These are phyloP conservation scores for Fistulinella prunicolor DNA, from an alignment of 768 basidiomycete genomes.

Conservation along the genomic window DNA sequence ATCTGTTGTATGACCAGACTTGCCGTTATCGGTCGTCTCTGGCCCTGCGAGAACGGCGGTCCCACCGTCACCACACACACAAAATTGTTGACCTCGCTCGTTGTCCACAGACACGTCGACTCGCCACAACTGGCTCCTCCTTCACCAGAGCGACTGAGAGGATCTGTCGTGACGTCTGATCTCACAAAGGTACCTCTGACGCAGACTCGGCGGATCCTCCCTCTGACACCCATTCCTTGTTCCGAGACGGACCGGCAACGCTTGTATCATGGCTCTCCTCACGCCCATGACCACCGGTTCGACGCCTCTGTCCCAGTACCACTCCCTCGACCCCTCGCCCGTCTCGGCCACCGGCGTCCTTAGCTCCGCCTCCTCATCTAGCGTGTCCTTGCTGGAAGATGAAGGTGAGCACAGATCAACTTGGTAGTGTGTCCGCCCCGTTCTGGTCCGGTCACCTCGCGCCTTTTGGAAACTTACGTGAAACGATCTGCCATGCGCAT, in stretches of 20 bases:
- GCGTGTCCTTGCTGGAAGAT: conserved; percentile 53
- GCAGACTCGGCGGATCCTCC: conserved; percentile 56
- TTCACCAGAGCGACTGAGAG: conserved; percentile 22
- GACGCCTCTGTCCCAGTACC: conserved; percentile 33
- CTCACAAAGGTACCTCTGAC: conserved; percentile 39
- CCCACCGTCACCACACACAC: no score
- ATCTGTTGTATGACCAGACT: not conserved
- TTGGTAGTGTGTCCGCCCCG: conserved; percentile 10
- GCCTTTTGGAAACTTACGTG: conserved; percentile 33
- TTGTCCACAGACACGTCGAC: conserved; percentile 13
- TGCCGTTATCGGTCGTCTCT: conserved; percentile 25
- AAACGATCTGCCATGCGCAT: conserved; percentile 28
- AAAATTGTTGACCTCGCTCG: conserved; percentile 9
- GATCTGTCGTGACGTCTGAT: conserved; percentile 50
- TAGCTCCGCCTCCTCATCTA: conserved; percentile 43
- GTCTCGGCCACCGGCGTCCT: conserved; percentile 18
- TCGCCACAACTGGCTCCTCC: conserved; percentile 4
- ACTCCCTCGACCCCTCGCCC: conserved; percentile 32
- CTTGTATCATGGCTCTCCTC: conserved; percentile 22
- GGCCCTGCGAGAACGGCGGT: no score
- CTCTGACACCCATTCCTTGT: conserved; percentile 5
- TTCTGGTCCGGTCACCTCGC: conserved; percentile 20
- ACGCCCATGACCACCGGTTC: conserved; percentile 25
- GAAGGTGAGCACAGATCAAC: conserved; percentile 50
- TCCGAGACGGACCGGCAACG: not conserved